Conservation (phyloP, 805 yeast genomes). For the Zygosaccharomyces lentus region DNA sequence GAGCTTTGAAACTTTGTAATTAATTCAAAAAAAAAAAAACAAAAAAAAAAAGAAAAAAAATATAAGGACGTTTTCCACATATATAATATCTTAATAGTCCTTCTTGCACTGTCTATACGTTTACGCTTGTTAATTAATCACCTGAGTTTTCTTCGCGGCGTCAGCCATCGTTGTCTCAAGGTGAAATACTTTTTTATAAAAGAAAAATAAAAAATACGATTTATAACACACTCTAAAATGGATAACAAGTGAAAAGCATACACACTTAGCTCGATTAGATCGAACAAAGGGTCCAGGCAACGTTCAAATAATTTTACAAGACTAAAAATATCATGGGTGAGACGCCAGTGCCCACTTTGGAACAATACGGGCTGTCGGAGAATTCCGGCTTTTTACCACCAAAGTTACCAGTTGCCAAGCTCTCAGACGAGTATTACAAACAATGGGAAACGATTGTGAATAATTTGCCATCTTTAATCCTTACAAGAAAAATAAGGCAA, state of each 20-base stretch:
- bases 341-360: slow-evolving; percentile 44
- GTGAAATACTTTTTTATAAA: background rate
- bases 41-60: background rate
- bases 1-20: background rate
- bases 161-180: background rate
- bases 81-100: too few species aligned
- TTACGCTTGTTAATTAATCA: background rate
- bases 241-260: background rate
- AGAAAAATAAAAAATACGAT: background rate
- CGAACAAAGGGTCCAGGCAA: background rate
- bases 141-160: background rate
- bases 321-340: slow-evolving; percentile 10
- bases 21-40: background rate
- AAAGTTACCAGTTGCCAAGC: slow-evolving; percentile 52
- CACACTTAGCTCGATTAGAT: background rate
- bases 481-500: slow-evolving; percentile 56
- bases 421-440: slow-evolving; percentile 58
- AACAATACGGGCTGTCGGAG: slow-evolving; percentile 67
- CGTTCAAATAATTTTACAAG: background rate
- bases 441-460: slow-evolving; percentile 75
- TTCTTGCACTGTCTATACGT: too few species aligned
- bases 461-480: slow-evolving; percentile 67
- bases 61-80: background rate
- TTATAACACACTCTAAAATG: background rate
- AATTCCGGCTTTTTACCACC: slow-evolving; percentile 77